Evolutionary conservation across 805 yeast species (phyloP).

Genomic region (Yarrowia deformans): DNA sequence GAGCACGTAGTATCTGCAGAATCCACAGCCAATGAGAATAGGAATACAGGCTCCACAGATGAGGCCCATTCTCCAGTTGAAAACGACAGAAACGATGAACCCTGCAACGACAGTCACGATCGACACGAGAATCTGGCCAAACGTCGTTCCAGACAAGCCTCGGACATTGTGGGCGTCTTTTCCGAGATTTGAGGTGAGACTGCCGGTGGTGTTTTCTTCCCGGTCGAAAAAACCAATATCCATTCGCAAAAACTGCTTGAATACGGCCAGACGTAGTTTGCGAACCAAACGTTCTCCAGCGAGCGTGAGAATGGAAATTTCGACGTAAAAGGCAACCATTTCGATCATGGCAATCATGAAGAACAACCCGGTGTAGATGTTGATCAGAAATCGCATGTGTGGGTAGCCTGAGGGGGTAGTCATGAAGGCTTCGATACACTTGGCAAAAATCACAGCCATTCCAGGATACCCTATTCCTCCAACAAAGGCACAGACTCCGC

Average conservation of each 20-base stretch:
- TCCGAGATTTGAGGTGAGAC: conserved; percentile 52
- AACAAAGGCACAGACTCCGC: conserved; percentile 46
- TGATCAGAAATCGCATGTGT: conserved; percentile 51
- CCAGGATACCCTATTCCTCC: conserved; percentile 53
- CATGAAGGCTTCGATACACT: conserved; percentile 49
- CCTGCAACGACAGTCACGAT: conserved; percentile 53
- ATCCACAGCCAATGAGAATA: conserved; percentile 53
- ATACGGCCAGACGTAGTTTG: conserved; percentile 48
- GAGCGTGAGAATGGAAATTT: conserved; percentile 44
- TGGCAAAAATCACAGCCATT: conserved; percentile 52
- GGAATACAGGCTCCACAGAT: conserved; percentile 53
- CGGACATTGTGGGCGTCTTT: conserved; percentile 53
- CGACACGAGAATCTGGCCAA: conserved; percentile 52
- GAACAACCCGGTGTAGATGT: conserved; percentile 49
- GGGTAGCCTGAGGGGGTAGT: conserved; percentile 47
- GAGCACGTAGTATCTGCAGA: conserved; percentile 51
- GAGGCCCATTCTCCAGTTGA: conserved; percentile 54
- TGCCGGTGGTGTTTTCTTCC: conserved; percentile 52
- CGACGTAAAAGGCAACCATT: conserved; percentile 44
- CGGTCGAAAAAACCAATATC: conserved; percentile 52
- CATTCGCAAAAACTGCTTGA: conserved; percentile 51
- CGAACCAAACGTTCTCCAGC: conserved; percentile 50
- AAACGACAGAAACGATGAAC: conserved; percentile 51
- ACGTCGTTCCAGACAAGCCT: conserved; percentile 54
- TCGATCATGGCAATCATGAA: conserved; percentile 51